Conservation (phyloP, 2,329 filamentous ascomycete genomes). For the Hansfordia pulvinata region DNA sequence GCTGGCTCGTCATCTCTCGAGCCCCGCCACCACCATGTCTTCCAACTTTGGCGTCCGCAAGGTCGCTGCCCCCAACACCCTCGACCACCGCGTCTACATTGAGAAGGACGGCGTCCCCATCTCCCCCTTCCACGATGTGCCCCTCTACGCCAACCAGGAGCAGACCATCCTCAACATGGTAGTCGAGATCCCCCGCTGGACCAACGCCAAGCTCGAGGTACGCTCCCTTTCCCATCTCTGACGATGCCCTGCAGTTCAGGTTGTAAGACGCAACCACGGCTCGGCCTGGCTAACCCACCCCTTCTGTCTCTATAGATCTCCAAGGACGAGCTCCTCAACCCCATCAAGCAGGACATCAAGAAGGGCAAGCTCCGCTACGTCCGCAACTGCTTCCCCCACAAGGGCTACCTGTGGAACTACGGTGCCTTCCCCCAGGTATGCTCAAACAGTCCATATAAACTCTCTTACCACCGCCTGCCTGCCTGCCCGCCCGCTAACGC, state of each 20-base stretch:
- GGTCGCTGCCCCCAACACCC: constrained; percentile 78
- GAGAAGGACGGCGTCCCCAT: constrained; percentile 92
- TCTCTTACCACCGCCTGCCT: constrained; percentile 3
- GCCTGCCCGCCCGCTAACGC: too few species aligned
- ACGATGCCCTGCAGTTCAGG: too few species aligned
- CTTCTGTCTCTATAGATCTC: constrained; percentile 90
- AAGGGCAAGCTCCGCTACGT: constrained; percentile 99
- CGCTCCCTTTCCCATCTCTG: constrained; percentile 18
- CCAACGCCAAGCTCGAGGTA: constrained; percentile 99
- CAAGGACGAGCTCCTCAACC: constrained; percentile 96
- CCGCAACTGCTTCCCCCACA: constrained; percentile 99
- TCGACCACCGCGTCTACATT: constrained; percentile 95
- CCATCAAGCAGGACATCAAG: constrained; percentile 99
- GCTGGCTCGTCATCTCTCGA: constrained; percentile 40
- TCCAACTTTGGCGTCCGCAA: constrained; percentile 69
- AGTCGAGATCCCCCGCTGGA: constrained; percentile 98
- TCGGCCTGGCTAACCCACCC: too few species aligned
- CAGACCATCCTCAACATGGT: constrained; percentile 98
- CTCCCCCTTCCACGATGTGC: constrained; percentile 97
- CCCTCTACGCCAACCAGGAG: constrained; percentile 92
- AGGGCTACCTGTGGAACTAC: constrained; percentile 99
- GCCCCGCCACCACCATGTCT: constrained; percentile 35
- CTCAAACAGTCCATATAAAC: constrained; percentile 22
- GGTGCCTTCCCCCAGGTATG: constrained; percentile 96
- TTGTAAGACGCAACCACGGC: too few species aligned